Percentiles rank a stretch among this genome's conserved stretches.
phyloP scores from a whole-genome alignment of 225 moss, liverwort and hornwort species.

The Polytrichum commune region DNA sequence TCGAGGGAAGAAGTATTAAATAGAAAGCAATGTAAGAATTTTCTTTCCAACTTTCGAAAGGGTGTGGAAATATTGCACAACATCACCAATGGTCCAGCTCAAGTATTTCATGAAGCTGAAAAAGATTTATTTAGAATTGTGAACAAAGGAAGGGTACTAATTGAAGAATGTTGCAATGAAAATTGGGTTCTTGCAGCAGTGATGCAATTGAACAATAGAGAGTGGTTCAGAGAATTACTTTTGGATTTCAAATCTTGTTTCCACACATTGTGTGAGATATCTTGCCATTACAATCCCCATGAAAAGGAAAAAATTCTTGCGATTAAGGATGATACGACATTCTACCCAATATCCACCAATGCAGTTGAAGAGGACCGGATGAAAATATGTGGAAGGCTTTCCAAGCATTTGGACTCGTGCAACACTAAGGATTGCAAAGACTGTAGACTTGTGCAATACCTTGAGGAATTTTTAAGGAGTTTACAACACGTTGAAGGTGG shows the following conservation, averaged over 20 bases:
- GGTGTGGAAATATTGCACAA: not conserved
- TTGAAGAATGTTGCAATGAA: not conserved
- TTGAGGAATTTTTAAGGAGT: not conserved
- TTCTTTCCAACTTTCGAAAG: not conserved
- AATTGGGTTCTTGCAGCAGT: not conserved
- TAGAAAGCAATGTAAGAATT: not conserved
- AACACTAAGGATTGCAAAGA: not conserved
- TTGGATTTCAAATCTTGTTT: not conserved
- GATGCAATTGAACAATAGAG: not conserved
- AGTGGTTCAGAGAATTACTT: not conserved
- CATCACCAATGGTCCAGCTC: not conserved
- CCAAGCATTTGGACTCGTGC: not conserved
- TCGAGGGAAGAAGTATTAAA: not conserved
- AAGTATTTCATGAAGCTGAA: not conserved
- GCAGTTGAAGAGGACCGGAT: not conserved
- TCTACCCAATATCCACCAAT: not conserved
- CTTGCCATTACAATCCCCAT: not conserved
- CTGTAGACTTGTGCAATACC: not conserved
- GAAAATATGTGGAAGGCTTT: not conserved
- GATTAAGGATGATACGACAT: not conserved
- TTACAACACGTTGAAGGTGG: not conserved
- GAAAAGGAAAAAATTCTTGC: not conserved
- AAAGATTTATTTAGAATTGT: not conserved
- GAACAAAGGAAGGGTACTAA: not conserved
- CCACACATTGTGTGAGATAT: not conserved